Evolutionary conservation across 257 asterid genomes (phyloP), one percentile per base, ranked within the genome.

Genomic region (Buddleja alternifolia): DNA sequence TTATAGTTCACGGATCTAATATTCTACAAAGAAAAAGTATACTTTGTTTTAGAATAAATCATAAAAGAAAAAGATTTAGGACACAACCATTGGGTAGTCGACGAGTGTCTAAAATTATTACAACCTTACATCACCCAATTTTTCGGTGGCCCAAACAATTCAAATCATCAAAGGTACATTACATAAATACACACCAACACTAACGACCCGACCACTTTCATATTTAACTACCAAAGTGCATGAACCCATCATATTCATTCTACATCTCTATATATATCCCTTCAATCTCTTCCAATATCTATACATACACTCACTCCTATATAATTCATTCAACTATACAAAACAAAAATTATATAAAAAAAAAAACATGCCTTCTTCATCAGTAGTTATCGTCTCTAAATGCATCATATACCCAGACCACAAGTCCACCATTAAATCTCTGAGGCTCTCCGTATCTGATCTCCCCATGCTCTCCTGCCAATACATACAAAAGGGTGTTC

Each of bases 401-500:
- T 84, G 77, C 87, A 81, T 69, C 0, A 73, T 93, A 40, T 81
- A 81, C 52, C 94, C 97, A 10, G 84, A 85, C 0, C 74, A 76
- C 57, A 73, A 75, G 36, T 80, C 92, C 60, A 21, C 75, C 73
- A 21, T 77, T 9, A 67, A 48, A 2, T 73, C 96, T 66, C 81
- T 93, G 7, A 84, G 80, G 42, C 98, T 93, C 84, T 93, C 98
- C 41, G 97, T 90, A 0, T 93, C 98, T 42, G 98, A 93, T 70
- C 94, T 93, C 25, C 95, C 98, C 19, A 93, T 93, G 98, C 92
- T 93, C 54, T 93, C 98, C 1, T 88, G 96, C 11, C 98, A 93
- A 3, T 93, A 93, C 81, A 93, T 93, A 25, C 98, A 93, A 46
- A 93, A 93, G 60, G 98, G 98, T 1, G 94, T 88, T 10, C 81